These are phyloP conservation scores for Cryptosporidium canis DNA, from an alignment of 169 alveolate species.

Conservation along the genomic window DNA sequence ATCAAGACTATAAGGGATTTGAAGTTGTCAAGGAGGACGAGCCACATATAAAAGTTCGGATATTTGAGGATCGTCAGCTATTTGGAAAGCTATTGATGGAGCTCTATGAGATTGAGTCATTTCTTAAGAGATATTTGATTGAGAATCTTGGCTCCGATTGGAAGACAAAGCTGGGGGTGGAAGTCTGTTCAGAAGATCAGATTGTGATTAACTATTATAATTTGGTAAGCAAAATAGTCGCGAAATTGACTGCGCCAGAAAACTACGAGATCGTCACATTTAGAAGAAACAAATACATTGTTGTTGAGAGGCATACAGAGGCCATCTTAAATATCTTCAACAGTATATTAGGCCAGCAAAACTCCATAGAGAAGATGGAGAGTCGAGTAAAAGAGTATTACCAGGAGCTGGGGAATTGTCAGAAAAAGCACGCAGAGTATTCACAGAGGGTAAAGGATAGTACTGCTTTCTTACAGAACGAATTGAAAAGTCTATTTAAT, in stretches of 20 bases:
- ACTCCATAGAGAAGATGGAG: neutral
- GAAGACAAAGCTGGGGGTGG: neutral
- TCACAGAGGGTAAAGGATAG: neutral
- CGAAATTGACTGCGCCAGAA: neutral
- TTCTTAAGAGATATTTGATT: neutral
- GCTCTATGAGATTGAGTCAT: slow-evolving; percentile 13
- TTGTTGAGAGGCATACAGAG: neutral
- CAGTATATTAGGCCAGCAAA: neutral
- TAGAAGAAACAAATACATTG: neutral
- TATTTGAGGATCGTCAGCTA: slow-evolving; percentile 18
- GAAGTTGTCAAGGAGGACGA: neutral
- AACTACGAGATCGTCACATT: slow-evolving; percentile 1
- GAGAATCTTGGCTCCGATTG: neutral
- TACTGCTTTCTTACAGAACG: neutral
- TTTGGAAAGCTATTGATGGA: slow-evolving; percentile 8
- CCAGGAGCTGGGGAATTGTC: neutral
- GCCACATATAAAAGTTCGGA: neutral
- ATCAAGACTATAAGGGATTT: neutral
- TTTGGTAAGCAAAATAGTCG: neutral
- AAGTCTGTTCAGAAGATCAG: neutral
- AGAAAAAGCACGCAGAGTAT: neutral
- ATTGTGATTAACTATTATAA: neutral
- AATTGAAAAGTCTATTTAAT: neutral
- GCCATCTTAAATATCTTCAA: neutral
- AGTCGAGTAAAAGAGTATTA: neutral